Conservation (phyloP, 148 eudicot genomes). For the Rhododendron williamsianum region DNA sequence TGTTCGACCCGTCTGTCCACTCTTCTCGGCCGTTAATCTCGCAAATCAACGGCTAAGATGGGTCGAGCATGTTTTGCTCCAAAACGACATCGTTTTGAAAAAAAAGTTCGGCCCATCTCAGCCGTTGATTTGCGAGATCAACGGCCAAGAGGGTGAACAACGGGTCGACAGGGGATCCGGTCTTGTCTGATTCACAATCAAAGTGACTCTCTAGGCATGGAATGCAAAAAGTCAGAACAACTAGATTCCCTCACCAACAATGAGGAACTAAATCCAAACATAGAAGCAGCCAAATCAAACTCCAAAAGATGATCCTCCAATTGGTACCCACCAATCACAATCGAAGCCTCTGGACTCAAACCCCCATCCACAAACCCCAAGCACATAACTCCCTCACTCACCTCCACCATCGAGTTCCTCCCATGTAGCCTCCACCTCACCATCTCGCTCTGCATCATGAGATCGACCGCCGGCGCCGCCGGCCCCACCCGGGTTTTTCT, state of each 20-base stretch:
- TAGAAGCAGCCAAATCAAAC: slow-evolving; percentile 53
- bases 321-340: slow-evolving; percentile 70
- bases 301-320: slow-evolving; percentile 78
- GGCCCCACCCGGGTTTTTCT: neutral
- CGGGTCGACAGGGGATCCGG: no score
- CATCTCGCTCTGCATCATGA: slow-evolving; percentile 79
- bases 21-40: no score
- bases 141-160: no score
- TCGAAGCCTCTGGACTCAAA: slow-evolving; percentile 17
- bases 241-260: slow-evolving; percentile 35
- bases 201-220: neutral
- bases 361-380: slow-evolving; percentile 82
- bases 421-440: slow-evolving; percentile 71
- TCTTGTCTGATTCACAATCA: neutral
- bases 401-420: slow-evolving; percentile 56
- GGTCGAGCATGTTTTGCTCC: no score
- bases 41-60: no score
- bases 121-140: no score
- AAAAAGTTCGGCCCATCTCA: no score
- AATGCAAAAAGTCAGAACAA: slow-evolving; percentile 33
- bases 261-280: slow-evolving; percentile 76
- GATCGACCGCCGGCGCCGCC: slow-evolving; percentile 50
- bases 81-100: no score
- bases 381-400: slow-evolving; percentile 50
- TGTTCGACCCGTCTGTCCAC: no score